A percentile compares a stretch with the other conserved stretches of the same genome.
phyloP scores from a whole-genome alignment of 2,329 filamentous ascomycete species.

The Ascochyta rabiei region DNA sequence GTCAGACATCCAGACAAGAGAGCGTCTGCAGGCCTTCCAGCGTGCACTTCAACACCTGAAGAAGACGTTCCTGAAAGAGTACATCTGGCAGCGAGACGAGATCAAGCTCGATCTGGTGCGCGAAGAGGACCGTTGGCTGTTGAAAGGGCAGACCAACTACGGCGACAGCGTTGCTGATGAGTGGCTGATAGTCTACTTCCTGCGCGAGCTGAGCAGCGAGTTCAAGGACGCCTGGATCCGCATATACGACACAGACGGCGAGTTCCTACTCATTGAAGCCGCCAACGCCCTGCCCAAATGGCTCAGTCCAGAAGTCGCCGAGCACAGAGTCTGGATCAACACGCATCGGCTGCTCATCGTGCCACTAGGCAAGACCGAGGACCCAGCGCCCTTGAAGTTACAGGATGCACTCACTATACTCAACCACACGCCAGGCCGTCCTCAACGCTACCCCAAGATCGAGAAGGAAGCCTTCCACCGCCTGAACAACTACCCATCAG shows the following conservation, averaged over 20 bases:
- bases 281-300: conserved; percentile 86
- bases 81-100: conserved; percentile 92
- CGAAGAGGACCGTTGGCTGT: conserved; percentile 64
- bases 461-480: conserved; percentile 92
- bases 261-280: conserved; percentile 93
- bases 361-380: conserved; percentile 53
- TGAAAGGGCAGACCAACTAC: conserved; percentile 82
- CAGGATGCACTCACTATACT: conserved; percentile 69
- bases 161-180: conserved; percentile 96
- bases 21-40: conserved; percentile 73
- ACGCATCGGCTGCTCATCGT: conserved; percentile 77
- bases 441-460: conserved; percentile 75
- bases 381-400: conserved; percentile 59
- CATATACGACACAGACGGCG: conserved; percentile 86
- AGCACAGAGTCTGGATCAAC: conserved; percentile 88
- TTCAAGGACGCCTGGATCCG: conserved; percentile 80
- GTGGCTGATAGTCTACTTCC: conserved; percentile 91
- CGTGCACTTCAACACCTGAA: conserved; percentile 69
- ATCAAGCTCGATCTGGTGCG: conserved; percentile 71
- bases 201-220: conserved; percentile 77
- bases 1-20: conserved; percentile 62
- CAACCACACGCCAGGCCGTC: conserved; percentile 58
- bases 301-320: conserved; percentile 89
- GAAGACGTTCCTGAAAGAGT: conserved; percentile 73
- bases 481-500: conserved; percentile 78